Conservation (phyloP, 805 yeast species). For the Candida cerambycidarum region DNA sequence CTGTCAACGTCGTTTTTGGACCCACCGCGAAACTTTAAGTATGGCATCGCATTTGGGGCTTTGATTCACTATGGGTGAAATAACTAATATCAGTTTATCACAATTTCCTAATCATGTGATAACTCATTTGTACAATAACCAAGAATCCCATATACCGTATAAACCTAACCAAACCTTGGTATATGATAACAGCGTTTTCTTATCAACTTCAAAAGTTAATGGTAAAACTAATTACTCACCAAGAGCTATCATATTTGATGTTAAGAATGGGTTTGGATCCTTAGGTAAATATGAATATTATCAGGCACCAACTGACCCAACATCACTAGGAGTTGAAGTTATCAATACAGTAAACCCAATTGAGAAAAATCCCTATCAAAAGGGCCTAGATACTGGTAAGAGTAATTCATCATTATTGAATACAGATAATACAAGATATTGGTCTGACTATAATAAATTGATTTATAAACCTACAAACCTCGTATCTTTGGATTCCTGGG, state of each 20-base stretch:
- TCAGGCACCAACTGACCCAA: slow-evolving; percentile 11
- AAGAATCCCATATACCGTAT: slow-evolving; percentile 66
- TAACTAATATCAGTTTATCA: slow-evolving; percentile 33
- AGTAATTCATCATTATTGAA: slow-evolving; percentile 31
- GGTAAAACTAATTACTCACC: slow-evolving; percentile 65
- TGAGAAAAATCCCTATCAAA: slow-evolving; percentile 60
- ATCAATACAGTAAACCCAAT: slow-evolving; percentile 37
- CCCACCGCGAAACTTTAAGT: no score
- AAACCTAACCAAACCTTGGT: slow-evolving; percentile 43
- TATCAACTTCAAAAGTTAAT: slow-evolving; percentile 17
- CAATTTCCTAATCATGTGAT: slow-evolving; percentile 72
- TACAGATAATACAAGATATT: slow-evolving; percentile 50
- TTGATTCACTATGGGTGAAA: slow-evolving; percentile 7
- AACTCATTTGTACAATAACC: slow-evolving; percentile 79
- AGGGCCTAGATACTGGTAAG: slow-evolving; percentile 53
- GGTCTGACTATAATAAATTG: slow-evolving; percentile 80
- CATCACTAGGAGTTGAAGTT: slow-evolving; percentile 13
- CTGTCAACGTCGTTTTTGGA: slow-evolving; percentile 3
- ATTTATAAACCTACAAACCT: slow-evolving; percentile 63
- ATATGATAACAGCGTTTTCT: slow-evolving; percentile 47
- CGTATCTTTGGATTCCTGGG: slow-evolving; percentile 59
- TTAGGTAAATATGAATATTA: slow-evolving; percentile 55
- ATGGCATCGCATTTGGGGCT: slow-evolving; percentile 1
- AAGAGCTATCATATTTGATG: slow-evolving; percentile 78
- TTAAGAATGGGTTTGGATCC: slow-evolving; percentile 73